These are phyloP conservation scores for Clavaria fumosa DNA, from an alignment of 768 basidiomycete genomes.

Conservation along the genomic window DNA sequence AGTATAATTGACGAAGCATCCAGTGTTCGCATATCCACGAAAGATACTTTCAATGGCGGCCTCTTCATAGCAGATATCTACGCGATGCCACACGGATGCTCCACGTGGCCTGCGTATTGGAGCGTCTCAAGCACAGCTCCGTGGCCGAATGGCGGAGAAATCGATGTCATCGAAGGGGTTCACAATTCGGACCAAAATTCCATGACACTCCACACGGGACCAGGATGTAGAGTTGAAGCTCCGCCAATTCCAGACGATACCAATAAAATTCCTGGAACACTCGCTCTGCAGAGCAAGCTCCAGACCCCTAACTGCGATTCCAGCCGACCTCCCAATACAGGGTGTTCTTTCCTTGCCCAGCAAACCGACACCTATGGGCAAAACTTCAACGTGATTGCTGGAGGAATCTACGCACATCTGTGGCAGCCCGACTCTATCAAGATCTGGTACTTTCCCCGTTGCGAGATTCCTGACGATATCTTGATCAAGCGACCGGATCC, in stretches of 20 bases:
- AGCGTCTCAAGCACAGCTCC: constrained; percentile 32
- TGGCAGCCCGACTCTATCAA: constrained; percentile 38
- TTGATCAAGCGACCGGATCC: constrained; percentile 29
- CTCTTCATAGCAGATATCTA: constrained; percentile 62
- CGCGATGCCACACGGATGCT: constrained; percentile 58
- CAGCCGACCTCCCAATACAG: constrained; percentile 24
- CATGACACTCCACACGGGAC: constrained; percentile 47
- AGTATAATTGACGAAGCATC: too few relatives aligned
- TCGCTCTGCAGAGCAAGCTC: too few relatives aligned
- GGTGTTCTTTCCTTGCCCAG: constrained; percentile 34
- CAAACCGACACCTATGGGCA: constrained; percentile 25
- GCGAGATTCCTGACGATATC: constrained; percentile 38
- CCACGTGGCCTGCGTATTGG: constrained; percentile 45
- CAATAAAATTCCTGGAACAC: too few relatives aligned
- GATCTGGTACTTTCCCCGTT: constrained; percentile 40
- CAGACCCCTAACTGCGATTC: constrained; percentile 26
- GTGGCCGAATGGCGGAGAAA: constrained; percentile 32
- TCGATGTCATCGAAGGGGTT: constrained; percentile 61
- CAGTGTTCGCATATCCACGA: constrained; percentile 54
- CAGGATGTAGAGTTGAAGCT: constrained; percentile 20
- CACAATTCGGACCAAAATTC: constrained; percentile 43
- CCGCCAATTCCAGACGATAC: too few relatives aligned
- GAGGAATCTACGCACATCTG: constrained; percentile 42
- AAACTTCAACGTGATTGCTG: constrained; percentile 28
- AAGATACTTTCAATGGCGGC: constrained; percentile 46